Evolutionary conservation across 1,139 yeast species (phyloP), one percentile per base, ranked within the genome.

Genomic region (Casaregolazyma suthepensis): DNA sequence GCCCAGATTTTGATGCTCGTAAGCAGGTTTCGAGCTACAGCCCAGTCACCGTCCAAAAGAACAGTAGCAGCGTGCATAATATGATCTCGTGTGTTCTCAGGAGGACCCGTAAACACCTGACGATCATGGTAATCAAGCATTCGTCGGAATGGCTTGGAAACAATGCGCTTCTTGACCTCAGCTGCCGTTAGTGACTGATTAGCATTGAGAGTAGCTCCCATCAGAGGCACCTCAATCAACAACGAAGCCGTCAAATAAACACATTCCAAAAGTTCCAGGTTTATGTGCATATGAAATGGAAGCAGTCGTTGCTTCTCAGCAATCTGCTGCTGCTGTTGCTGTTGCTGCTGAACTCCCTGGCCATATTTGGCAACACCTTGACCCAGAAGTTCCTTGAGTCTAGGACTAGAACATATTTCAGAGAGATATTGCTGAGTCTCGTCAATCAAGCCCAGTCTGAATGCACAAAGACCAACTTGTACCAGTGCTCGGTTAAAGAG

Each of bases 261-360:
- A 70, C 96, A 87, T 74, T 94, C 99, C 65, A 94, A 80, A 64
- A 94, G 81, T 75, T 94, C 99, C 65, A 91, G 78, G 73, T 94
- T 94, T 71, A 94, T 90, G 75, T 94, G 99, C 86, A 89, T 91
- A 74, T 94, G 99, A 86, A 87, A 94, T 57, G 99, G 99, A 68
- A 93, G 79, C 70, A 90, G 80, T 69, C 91, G 86, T 70, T 86
- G 95, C 67, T 81, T 86, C 68, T 85, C 93, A 17, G 48, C 52
- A 46, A 72, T 62, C 50, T 61, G 74, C 67, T 48, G 52, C 44
- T 48, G 56, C 35, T 23, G 47, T 47, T 47, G 50, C 43, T 51
- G 53, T 26, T 46, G 50, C 26, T 47, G 44, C 12, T 38, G 45
- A 26, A 23, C 45, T 2, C 56, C 56, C 56, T 81, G 83, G 68